Evolutionary conservation across 768 basidiomycete genomes (phyloP), one percentile per base, ranked within the genome.

Genomic region (Rhodocollybia butyracea): DNA sequence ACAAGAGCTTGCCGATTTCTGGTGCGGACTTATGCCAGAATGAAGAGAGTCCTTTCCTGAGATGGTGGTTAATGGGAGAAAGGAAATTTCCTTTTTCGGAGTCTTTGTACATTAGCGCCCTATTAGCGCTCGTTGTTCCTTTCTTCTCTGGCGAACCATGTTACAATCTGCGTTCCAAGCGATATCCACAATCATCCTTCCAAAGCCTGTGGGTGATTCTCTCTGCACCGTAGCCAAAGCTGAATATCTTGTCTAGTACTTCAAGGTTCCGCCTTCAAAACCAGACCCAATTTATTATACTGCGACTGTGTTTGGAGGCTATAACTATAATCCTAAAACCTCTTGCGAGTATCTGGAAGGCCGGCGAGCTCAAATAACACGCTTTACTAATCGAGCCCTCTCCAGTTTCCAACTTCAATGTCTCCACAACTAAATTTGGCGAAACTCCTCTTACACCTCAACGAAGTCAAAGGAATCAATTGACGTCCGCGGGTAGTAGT

Each of bases 201-300:
- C 51, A 32, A 53, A 13, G 31, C 51, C 51, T 39, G 51, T 53
- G 17, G 30, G 51, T 29, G 5, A n/a, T 31, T 42, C 12, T 27
- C 17, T 3, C 11, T 27, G 7, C 27, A 29, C 17, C n/a, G 11
- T 17, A 12, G 3, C 13, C 24, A 48, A 48, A 13, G 12, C 24
- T 34, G 24, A 22, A 51, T 32, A 19, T 48, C 24, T 3, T 5
- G 26, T 12, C n/a, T 21, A 53, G 51, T 39, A 11, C 24, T 53
- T 53, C 40, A 53, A 40, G 41, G 51, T 53, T 15, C 26, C 51
- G 4, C 51, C 51, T 10, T 53, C 51, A 21, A 11, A 53, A 24
- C 51, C 51, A 53, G 51, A 53, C 21, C 51, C 39, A 17, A 31
- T 53, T 32, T 53, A 53, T 40, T 53, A 53, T 17, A 53, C 51